Percentiles rank a stretch among this genome's conserved stretches.
phyloP scores from a whole-genome alignment of 495 filamentous ascomycete species.

The Penicillium flavigenum region DNA sequence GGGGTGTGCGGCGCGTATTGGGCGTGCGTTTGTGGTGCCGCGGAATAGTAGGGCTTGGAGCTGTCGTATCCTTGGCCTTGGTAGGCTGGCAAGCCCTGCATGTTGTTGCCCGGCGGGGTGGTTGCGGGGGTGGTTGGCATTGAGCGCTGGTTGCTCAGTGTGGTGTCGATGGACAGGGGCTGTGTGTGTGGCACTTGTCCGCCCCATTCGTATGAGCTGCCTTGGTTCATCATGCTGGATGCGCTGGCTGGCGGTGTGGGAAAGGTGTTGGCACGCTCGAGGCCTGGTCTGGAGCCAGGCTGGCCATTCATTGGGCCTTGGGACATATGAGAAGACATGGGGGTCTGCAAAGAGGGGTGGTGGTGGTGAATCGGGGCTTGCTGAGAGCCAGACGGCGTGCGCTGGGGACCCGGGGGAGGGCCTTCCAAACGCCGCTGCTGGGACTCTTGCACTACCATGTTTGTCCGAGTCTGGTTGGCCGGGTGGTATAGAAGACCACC shows the following conservation, averaged over 20 bases:
- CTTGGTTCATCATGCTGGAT: slow-evolving; percentile 79
- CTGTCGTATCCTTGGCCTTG: slow-evolving; percentile 70
- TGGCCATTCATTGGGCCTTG: slow-evolving; percentile 77
- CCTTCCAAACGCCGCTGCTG: slow-evolving; percentile 66
- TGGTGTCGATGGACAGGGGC: slow-evolving; percentile 82
- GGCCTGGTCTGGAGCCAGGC: slow-evolving; percentile 63
- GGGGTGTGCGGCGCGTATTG: slow-evolving; percentile 67
- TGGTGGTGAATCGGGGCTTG: slow-evolving; percentile 71
- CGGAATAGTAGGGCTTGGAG: slow-evolving; percentile 79
- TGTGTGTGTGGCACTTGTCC: slow-evolving; percentile 65
- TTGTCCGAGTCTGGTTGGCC: slow-evolving; percentile 77
- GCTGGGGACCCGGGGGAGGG: slow-evolving; percentile 28
- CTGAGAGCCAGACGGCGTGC: slow-evolving; percentile 56
- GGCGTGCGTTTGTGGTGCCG: slow-evolving; percentile 64
- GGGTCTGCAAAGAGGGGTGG: slow-evolving; percentile 68
- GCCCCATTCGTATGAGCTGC: slow-evolving; percentile 73
- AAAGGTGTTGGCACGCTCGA: slow-evolving; percentile 85
- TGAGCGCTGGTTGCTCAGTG: slow-evolving; percentile 76
- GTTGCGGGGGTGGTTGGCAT: slow-evolving; percentile 93
- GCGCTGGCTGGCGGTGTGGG: slow-evolving; percentile 93
- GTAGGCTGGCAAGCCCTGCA: slow-evolving; percentile 77
- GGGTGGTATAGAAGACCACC: slow-evolving; percentile 92
- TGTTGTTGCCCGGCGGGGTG: slow-evolving; percentile 76
- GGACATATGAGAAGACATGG: slow-evolving; percentile 61
- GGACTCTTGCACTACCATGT: slow-evolving; percentile 83